Conservation (phyloP, 768 basidiomycete genomes). For the Psilocybe subaeruginosa region DNA sequence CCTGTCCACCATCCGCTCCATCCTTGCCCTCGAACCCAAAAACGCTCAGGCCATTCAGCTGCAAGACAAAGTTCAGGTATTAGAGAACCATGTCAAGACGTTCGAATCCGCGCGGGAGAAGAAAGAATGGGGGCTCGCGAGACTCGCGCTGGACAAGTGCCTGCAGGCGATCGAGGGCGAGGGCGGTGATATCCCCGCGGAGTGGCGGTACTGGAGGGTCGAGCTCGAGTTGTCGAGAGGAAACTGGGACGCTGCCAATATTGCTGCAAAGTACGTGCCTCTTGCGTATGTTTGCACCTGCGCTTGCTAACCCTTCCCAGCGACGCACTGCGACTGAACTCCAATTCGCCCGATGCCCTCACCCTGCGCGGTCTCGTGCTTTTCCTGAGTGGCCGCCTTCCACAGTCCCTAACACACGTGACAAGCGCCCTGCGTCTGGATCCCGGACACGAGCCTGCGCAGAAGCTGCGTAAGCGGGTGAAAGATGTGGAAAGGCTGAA, state of each 20-base stretch:
- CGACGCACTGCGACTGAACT: constrained; percentile 72
- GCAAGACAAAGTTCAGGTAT: constrained; percentile 57
- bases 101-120: constrained; percentile 56
- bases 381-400: constrained; percentile 71
- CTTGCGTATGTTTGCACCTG: not conserved
- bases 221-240: constrained; percentile 76
- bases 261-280: constrained; percentile 69
- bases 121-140: constrained; percentile 77
- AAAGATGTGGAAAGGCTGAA: constrained; percentile 83
- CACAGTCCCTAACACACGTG: constrained; percentile 73
- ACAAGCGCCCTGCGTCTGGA: constrained; percentile 76
- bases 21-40: constrained; percentile 61
- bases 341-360: constrained; percentile 80
- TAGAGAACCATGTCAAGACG: constrained; percentile 69
- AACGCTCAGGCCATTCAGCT: constrained; percentile 66
- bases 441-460: constrained; percentile 74
- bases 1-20: constrained; percentile 63
- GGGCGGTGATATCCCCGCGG: constrained; percentile 71
- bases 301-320: constrained; percentile 35
- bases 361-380: constrained; percentile 78
- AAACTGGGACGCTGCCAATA: constrained; percentile 74
- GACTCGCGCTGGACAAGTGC: constrained; percentile 82
- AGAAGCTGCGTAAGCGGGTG: constrained; percentile 73
- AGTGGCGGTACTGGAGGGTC: constrained; percentile 82
- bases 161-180: constrained; percentile 73